Base-by-base conservation (phyloP, 2,329 filamentous ascomycete species). In the Ascomycota sp. region DNA sequence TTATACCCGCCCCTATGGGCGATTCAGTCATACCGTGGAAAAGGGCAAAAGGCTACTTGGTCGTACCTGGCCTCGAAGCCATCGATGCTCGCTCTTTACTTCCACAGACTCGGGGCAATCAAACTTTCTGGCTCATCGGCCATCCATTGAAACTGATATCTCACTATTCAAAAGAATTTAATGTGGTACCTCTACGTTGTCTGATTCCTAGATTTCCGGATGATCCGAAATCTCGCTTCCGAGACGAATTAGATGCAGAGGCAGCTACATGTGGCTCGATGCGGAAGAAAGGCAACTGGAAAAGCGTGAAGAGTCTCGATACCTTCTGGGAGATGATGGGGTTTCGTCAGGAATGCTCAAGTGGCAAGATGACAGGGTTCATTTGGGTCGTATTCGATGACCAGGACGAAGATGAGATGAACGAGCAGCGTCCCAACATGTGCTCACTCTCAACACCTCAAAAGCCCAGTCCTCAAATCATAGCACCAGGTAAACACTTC, bases 261-360 rank as follows among this genome's bases (percentile, higher is more conserved):
- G 64, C 79, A 0, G 64, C 68, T 1, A 68, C 69, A 25, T 61
- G 66, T 2, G 56, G 56, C 6, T 57, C 57, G 35, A 56, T 66
- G 41, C 66, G 68, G 41, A 63, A 59, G 24, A 56, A 59, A 3
- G 78, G 78, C 0, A 64, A 69, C 36, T 98, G 89, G 89, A 78
- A 73, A 49, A 83, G 77, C 38, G 73, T 93, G 21, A 75, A 67
- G 48, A 78, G 72, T 0, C 58, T 98, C 29, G 79, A 84, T n/a
- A 74, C 84, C 43, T 98, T 98, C 47, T 98, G 89, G 89, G 89
- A 98, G 40, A 78, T 92, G 66, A 95, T 98, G 86, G 76, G 84
- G 0, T 95, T 80, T 48, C 66, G 89, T 36, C 89, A 95, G 50
- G 89, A 98, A 49, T 98, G 89, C 48, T 92, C 84, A 1, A 81